These are phyloP conservation scores for Bryopsis sp. DNA, from an alignment of 139 green algal genomes.

Conservation along the genomic window DNA sequence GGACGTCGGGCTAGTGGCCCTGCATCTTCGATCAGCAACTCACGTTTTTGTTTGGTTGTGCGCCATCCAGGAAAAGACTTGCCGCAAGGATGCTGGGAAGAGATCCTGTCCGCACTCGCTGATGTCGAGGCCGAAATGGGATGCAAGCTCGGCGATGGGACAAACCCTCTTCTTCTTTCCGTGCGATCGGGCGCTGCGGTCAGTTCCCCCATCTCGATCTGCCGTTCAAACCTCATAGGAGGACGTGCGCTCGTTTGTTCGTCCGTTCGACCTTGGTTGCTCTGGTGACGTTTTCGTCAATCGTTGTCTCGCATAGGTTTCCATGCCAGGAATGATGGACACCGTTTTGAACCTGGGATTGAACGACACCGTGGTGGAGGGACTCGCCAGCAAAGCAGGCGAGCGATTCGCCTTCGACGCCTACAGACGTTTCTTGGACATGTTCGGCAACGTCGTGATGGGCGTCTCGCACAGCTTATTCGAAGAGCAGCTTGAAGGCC, in stretches of 20 bases:
- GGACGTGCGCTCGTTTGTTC: no score
- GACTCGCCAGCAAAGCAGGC: constrained; percentile 45
- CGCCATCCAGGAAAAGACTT: constrained; percentile 23
- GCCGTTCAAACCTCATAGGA: not conserved
- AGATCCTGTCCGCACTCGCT: constrained; percentile 47
- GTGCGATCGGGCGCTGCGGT: constrained; percentile 76
- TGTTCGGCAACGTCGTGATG: constrained; percentile 70
- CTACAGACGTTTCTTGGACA: constrained; percentile 78
- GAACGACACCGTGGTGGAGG: constrained; percentile 63
- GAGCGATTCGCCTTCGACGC: constrained; percentile 49
- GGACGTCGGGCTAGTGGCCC: no score
- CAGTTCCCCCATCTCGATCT: not conserved
- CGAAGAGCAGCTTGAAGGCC: constrained; percentile 40
- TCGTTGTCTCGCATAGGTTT: no score
- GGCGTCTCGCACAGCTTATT: constrained; percentile 49
- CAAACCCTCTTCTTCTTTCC: constrained; percentile 70
- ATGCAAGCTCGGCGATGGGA: constrained; percentile 51
- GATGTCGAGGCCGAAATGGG: constrained; percentile 56
- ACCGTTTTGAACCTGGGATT: constrained; percentile 86
- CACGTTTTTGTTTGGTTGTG: constrained; percentile 6
- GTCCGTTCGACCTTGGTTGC: not conserved
- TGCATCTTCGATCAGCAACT: no score
- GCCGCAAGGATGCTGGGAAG: constrained; percentile 48
- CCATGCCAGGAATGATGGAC: constrained; percentile 86
- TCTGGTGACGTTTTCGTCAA: no score